Conservation (phyloP, 2,329 filamentous ascomycete genomes). For the Aspergillus sp. region DNA sequence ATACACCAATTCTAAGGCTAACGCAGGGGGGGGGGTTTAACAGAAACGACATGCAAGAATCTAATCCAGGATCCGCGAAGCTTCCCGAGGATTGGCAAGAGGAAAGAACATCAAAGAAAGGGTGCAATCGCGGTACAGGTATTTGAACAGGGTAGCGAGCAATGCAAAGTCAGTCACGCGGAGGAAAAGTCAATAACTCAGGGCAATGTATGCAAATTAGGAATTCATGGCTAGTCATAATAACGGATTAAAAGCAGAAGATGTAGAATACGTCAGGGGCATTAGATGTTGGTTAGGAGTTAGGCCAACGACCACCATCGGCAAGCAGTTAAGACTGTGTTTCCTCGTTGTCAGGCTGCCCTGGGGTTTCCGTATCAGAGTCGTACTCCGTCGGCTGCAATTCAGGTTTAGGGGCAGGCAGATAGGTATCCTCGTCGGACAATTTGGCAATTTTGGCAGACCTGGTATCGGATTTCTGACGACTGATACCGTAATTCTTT, state of each 20-base stretch:
- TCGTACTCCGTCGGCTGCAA: constrained; percentile 30
- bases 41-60: constrained; percentile 6
- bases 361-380: constrained; percentile 26
- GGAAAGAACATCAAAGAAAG: constrained; percentile 13
- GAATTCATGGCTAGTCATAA: constrained; percentile 27
- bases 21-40: neutral
- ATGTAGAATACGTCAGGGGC: constrained; percentile 6
- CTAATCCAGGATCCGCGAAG: neutral
- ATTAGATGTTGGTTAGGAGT: neutral
- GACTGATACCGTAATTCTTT: constrained; percentile 21
- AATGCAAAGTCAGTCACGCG: constrained; percentile 13
- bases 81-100: neutral
- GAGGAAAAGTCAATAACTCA: constrained; percentile 15
- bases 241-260: constrained; percentile 4
- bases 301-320: neutral
- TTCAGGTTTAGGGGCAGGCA: constrained; percentile 36
- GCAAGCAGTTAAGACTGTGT: neutral
- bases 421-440: constrained; percentile 29
- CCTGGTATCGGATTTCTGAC: constrained; percentile 27
- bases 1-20: constrained; percentile 33
- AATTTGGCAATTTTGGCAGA: constrained; percentile 39
- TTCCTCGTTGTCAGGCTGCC: constrained; percentile 33
- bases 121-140: neutral
- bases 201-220: constrained; percentile 20
- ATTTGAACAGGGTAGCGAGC: constrained; percentile 15